Percentiles rank a stretch among this genome's conserved stretches.
These are phyloP conservation scores for Sugiyamaella castrensis DNA, from an alignment of 1,139 yeast species.

Conservation along the genomic window DNA sequence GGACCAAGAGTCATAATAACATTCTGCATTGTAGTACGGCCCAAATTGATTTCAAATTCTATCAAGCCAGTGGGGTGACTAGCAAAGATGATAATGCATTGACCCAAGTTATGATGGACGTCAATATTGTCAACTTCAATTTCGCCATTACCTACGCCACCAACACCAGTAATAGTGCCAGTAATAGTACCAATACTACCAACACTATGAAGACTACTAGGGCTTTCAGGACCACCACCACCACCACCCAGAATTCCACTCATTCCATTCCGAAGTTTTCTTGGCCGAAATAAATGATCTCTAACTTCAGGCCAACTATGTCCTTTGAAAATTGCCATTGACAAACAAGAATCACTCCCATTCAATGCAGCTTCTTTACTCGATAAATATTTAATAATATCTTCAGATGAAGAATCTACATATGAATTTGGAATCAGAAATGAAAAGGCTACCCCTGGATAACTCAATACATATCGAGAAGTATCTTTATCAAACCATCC, in stretches of 20 bases:
- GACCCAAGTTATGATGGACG: constrained; percentile 19
- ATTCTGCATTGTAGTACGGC: constrained; percentile 31
- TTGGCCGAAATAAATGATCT: constrained; percentile 12
- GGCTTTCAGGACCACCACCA: not conserved
- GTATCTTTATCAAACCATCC: constrained; percentile 24
- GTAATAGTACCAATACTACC: not conserved
- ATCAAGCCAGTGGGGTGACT: constrained; percentile 21
- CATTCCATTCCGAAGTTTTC: not conserved
- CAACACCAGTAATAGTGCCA: not conserved
- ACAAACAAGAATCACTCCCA: constrained; percentile 26
- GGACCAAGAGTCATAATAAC: constrained; percentile 35
- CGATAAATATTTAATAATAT: constrained; percentile 20
- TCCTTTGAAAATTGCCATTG: constrained; percentile 33
- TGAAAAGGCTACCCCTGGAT: constrained; percentile 36
- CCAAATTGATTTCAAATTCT: constrained; percentile 11
- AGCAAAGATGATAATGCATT: constrained; percentile 19
- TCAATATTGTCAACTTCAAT: constrained; percentile 10
- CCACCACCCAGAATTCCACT: not conserved
- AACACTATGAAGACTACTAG: not conserved
- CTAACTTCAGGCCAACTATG: constrained; percentile 32
- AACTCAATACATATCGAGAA: constrained; percentile 28
- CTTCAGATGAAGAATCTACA: constrained; percentile 12
- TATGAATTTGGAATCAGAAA: constrained; percentile 22
- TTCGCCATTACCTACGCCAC: not conserved
- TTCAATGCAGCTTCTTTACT: constrained; percentile 14